Conservation (phyloP, 2,329 filamentous ascomycete species). For the Colletotrichum magnum region DNA sequence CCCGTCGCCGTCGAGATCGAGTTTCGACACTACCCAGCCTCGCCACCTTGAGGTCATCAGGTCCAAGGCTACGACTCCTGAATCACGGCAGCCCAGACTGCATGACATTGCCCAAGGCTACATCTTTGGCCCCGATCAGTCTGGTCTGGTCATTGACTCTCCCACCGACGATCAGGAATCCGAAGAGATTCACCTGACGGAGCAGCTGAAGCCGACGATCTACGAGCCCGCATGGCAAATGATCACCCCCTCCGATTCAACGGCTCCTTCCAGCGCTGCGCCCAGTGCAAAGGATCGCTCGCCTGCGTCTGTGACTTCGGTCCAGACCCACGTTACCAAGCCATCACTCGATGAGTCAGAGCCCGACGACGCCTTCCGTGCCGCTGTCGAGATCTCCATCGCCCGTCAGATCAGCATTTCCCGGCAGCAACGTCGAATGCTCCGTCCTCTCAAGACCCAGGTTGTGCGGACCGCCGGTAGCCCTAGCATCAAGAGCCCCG, state of each 20-base stretch:
- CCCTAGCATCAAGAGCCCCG: slow-evolving; percentile 34
- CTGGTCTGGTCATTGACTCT: slow-evolving; percentile 58
- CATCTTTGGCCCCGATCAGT: slow-evolving; percentile 52
- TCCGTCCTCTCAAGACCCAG: slow-evolving; percentile 66
- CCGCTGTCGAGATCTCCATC: slow-evolving; percentile 76
- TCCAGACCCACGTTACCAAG: slow-evolving; percentile 51
- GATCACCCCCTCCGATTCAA: slow-evolving; percentile 53
- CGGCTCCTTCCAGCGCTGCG: slow-evolving; percentile 43
- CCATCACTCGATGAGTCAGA: slow-evolving; percentile 54
- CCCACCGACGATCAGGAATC: slow-evolving; percentile 49
- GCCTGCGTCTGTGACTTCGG: slow-evolving; percentile 51
- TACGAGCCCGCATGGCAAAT: slow-evolving; percentile 64
- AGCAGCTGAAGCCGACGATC: slow-evolving; percentile 53
- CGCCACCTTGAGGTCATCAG: slow-evolving; percentile 8
- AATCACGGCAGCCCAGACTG: not conserved
- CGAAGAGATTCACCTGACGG: slow-evolving; percentile 45
- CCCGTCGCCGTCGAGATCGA: slow-evolving; percentile 57
- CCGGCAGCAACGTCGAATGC: slow-evolving; percentile 70
- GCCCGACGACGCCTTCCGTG: slow-evolving; percentile 60
- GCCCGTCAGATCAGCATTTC: slow-evolving; percentile 78
- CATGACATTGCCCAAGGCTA: slow-evolving; percentile 31
- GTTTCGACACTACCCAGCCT: slow-evolving; percentile 47
- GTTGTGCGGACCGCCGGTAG: slow-evolving; percentile 32
- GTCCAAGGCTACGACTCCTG: slow-evolving; percentile 15
- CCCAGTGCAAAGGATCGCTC: slow-evolving; percentile 49